Percentiles rank a stretch among this genome's conserved stretches.
phyloP scores from a whole-genome alignment of 2,329 filamentous ascomycete species.

The Blumeriella jaapii region DNA sequence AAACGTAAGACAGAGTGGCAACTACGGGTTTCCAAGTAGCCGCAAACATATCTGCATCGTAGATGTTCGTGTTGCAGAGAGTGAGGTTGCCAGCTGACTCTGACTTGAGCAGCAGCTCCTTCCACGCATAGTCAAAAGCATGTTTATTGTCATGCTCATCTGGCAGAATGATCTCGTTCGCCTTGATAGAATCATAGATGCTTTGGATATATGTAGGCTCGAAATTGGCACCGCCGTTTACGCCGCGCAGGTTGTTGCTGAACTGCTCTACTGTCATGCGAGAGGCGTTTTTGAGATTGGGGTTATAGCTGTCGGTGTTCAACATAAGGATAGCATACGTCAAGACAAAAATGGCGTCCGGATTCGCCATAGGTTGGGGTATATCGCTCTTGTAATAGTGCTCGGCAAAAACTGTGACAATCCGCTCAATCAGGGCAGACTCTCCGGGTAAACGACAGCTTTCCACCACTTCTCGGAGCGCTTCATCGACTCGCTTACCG shows the following conservation, averaged over 20 bases:
- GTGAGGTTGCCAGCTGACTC: conserved; percentile 62
- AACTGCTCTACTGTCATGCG: conserved; percentile 83
- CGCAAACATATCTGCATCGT: conserved; percentile 94
- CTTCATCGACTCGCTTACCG: conserved; percentile 81
- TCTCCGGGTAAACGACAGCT: conserved; percentile 91
- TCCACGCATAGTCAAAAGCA: conserved; percentile 96
- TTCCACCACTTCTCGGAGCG: conserved; percentile 74
- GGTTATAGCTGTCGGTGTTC: conserved; percentile 95
- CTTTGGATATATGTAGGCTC: conserved; percentile 68
- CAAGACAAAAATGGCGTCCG: conserved; percentile 80
- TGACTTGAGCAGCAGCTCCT: conserved; percentile 80
- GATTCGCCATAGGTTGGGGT: conserved; percentile 66
- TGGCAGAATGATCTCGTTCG: conserved; percentile 89
- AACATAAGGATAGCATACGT: conserved; percentile 96
- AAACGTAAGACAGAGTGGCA: conserved; percentile 91
- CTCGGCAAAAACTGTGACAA: conserved; percentile 76
- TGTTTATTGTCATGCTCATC: conserved; percentile 96
- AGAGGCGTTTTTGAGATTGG: conserved; percentile 65
- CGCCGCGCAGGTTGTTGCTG: conserved; percentile 76
- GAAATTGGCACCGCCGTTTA: conserved; percentile 81
- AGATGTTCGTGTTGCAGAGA: conserved; percentile 83
- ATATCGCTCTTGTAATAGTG: conserved; percentile 64
- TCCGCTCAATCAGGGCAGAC: conserved; percentile 83
- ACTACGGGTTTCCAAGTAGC: conserved; percentile 93
- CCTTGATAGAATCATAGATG: conserved; percentile 85